Percentiles rank a stretch among this genome's conserved stretches.
Conservation (phyloP, 2,329 filamentous ascomycete genomes). For the Calonectria honghensis region DNA sequence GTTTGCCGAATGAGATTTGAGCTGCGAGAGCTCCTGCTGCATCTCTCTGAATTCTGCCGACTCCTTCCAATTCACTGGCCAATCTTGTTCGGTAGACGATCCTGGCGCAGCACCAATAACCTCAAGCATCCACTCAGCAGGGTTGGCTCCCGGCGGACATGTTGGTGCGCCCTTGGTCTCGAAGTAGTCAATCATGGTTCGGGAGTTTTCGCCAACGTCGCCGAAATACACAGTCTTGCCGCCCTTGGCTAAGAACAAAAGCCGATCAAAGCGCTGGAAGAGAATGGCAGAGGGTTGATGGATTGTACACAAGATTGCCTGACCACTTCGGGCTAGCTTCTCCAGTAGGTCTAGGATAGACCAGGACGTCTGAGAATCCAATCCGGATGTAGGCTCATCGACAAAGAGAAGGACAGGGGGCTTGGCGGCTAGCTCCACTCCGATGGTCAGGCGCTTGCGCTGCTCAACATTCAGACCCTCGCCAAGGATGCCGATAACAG, state of each 20-base stretch:
- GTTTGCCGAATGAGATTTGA: conserved; percentile 33
- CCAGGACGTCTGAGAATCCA: conserved; percentile 77
- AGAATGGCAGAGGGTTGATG: conserved; percentile 70
- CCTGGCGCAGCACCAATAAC: conserved; percentile 67
- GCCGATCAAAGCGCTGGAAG: conserved; percentile 72
- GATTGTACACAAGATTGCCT: conserved; percentile 71
- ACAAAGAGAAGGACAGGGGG: conserved; percentile 74
- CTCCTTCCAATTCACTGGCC: conserved; percentile 61
- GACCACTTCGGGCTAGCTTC: conserved; percentile 71
- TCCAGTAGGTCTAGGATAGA: conserved; percentile 75
- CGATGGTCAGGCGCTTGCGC: conserved; percentile 75
- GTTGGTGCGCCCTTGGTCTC: conserved; percentile 74
- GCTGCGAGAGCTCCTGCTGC: conserved; percentile 59
- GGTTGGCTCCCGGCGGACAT: conserved; percentile 74
- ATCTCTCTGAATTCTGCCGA: conserved; percentile 57
- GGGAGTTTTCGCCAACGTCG: conserved; percentile 74
- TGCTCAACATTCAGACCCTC: conserved; percentile 76
- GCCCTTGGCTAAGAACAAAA: conserved; percentile 76
- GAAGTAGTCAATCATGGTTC: conserved; percentile 75
- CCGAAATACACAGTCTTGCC: conserved; percentile 81
- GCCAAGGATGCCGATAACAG: conserved; percentile 76
- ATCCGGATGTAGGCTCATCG: conserved; percentile 74
- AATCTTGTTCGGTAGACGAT: conserved; percentile 65
- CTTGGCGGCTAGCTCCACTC: conserved; percentile 72
- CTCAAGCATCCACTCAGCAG: conserved; percentile 81